These are phyloP conservation scores for Xerocomus nothofagi DNA, from an alignment of 1,284 basidiomycete genomes.

Conservation along the genomic window DNA sequence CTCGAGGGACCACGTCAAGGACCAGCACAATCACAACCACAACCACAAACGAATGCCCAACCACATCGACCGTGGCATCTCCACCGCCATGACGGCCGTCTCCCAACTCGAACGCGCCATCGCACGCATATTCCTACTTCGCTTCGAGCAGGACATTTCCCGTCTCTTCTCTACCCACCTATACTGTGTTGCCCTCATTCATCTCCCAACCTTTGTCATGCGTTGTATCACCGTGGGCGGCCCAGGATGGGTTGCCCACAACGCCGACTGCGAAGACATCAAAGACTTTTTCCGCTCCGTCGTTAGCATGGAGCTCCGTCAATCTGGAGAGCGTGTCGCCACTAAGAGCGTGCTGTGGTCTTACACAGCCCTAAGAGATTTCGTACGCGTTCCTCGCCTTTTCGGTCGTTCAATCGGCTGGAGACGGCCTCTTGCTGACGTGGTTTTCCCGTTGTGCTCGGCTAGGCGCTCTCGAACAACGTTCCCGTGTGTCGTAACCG, in stretches of 20 bases:
- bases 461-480: conserved; percentile 64
- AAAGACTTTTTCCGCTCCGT: conserved; percentile 68
- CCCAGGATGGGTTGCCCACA: conserved; percentile 64
- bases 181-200: conserved; percentile 57
- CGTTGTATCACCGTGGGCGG: conserved; percentile 59
- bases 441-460: neutral
- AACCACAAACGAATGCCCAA: conserved; percentile 42
- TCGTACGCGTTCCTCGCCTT: conserved; percentile 41
- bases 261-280: conserved; percentile 63
- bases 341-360: conserved; percentile 76
- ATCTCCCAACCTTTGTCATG: conserved; percentile 65
- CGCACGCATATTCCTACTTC: conserved; percentile 58
- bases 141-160: conserved; percentile 69
- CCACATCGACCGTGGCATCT: conserved; percentile 52
- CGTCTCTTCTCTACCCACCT: conserved; percentile 68
- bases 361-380: conserved; percentile 69
- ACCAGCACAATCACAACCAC: conserved; percentile 34
- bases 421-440: conserved; percentile 1
- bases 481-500: conserved; percentile 59
- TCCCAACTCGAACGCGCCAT: conserved; percentile 64
- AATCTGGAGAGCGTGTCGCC: conserved; percentile 70
- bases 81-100: conserved; percentile 53
- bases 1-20: conserved; percentile 32
- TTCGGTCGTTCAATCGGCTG: neutral
- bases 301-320: conserved; percentile 69